Conservation (phyloP, 257 asterid species). For the Phtheirospermum japonicum region DNA sequence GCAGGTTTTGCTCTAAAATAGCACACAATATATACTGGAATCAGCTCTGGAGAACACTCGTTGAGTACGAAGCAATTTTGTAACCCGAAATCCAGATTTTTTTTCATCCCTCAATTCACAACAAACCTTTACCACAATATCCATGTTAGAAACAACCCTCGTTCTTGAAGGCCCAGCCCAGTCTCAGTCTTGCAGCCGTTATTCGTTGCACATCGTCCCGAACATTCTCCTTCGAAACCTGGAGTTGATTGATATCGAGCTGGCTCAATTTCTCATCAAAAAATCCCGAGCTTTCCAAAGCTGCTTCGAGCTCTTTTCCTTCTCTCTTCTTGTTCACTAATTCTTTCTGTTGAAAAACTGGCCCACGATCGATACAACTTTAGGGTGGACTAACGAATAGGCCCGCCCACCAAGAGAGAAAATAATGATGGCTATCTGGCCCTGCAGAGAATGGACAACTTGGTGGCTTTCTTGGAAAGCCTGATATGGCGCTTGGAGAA, state of each 20-base stretch:
- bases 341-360: constrained; percentile 20
- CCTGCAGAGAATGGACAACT: constrained; percentile 41
- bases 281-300: constrained; percentile 26
- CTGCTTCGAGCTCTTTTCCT: constrained; percentile 30
- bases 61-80: too few relatives aligned
- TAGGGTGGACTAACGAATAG: constrained; percentile 47
- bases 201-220: constrained; percentile 1
- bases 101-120: too few relatives aligned
- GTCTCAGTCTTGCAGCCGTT: not conserved
- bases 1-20: too few relatives aligned
- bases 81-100: too few relatives aligned
- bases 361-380: constrained; percentile 31
- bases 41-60: too few relatives aligned
- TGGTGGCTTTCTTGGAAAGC: constrained; percentile 47
- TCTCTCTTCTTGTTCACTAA: too few relatives aligned
- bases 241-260: constrained; percentile 28
- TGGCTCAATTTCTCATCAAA: constrained; percentile 25
- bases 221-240: constrained; percentile 25
- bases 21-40: too few relatives aligned
- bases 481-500: constrained; percentile 45
- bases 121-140: too few relatives aligned
- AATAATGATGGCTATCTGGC: constrained; percentile 37
- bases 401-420: too few relatives aligned
- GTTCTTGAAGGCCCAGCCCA: too few relatives aligned
- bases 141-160: not conserved